These are phyloP conservation scores for Curvularia lunata DNA, from an alignment of 2,329 filamentous ascomycete species.

Conservation along the genomic window DNA sequence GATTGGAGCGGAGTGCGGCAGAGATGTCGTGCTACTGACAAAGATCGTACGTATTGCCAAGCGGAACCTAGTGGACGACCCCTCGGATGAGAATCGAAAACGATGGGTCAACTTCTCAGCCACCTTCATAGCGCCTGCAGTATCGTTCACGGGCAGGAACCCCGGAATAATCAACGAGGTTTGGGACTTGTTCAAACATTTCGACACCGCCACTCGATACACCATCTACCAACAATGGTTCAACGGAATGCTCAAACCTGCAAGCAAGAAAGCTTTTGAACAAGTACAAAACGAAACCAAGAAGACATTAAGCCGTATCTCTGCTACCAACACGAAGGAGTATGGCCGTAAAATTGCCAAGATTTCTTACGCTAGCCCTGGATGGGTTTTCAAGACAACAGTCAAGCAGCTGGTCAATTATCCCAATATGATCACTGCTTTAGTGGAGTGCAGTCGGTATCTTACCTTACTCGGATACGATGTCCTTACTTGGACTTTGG, in stretches of 20 bases:
- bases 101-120: slow-evolving; percentile 88
- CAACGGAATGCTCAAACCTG: slow-evolving; percentile 55
- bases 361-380: slow-evolving; percentile 88
- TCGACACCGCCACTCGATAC: slow-evolving; percentile 78
- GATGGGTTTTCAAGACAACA: slow-evolving; percentile 87
- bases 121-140: slow-evolving; percentile 81
- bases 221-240: slow-evolving; percentile 95
- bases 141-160: slow-evolving; percentile 86
- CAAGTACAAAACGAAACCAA: slow-evolving; percentile 79
- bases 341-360: slow-evolving; percentile 92
- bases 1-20: slow-evolving; percentile 87
- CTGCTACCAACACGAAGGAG: slow-evolving; percentile 80
- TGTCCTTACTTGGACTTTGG: slow-evolving; percentile 87
- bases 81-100: slow-evolving; percentile 70
- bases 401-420: slow-evolving; percentile 93
- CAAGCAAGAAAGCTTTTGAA: slow-evolving; percentile 80
- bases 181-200: slow-evolving; percentile 81
- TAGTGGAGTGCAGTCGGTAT: slow-evolving; percentile 93
- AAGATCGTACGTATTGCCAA: slow-evolving; percentile 87
- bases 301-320: slow-evolving; percentile 86
- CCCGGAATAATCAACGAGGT: slow-evolving; percentile 84
- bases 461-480: slow-evolving; percentile 94
- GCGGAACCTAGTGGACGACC: slow-evolving; percentile 73
- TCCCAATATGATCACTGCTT: slow-evolving; percentile 90
- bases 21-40: slow-evolving; percentile 76